phyloP scores from a whole-genome alignment of 2,329 filamentous ascomycete genomes.

The Pseudogymnoascus sp. region DNA sequence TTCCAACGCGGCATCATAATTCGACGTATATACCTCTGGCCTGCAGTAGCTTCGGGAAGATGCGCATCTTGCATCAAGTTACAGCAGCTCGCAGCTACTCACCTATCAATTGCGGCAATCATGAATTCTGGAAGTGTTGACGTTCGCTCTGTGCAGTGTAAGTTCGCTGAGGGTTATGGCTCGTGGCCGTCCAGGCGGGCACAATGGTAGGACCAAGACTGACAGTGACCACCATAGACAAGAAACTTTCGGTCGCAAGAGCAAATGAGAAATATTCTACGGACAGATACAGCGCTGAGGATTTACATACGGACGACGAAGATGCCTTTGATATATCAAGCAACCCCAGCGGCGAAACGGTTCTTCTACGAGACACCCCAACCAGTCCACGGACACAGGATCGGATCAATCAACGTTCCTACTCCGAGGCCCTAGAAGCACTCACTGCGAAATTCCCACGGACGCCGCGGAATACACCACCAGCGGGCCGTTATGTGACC shows the following conservation, averaged over 20 bases:
- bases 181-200: not conserved
- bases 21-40: constrained; percentile 5
- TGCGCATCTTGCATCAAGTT: constrained; percentile 6
- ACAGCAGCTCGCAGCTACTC: not conserved
- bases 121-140: constrained; percentile 5
- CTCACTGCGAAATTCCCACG: constrained; percentile 19
- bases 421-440: constrained; percentile 13
- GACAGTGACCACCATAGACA: not conserved
- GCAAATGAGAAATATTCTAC: constrained; percentile 6
- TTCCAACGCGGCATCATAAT: not conserved
- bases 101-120: not conserved
- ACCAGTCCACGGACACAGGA: constrained; percentile 10
- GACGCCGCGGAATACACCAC: constrained; percentile 19
- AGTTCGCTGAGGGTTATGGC: not conserved
- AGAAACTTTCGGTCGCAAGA: not conserved
- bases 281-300: not conserved
- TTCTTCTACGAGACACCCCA: not conserved
- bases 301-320: constrained; percentile 23
- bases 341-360: not conserved
- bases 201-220: not conserved
- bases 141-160: constrained; percentile 7
- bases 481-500: constrained; percentile 23
- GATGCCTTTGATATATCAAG: constrained; percentile 17
- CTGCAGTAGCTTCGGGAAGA: constrained; percentile 8
- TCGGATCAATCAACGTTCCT: constrained; percentile 14